These are phyloP conservation scores for Periconia macrospinosa DNA, from an alignment of 2,329 filamentous ascomycete genomes.

Conservation along the genomic window DNA sequence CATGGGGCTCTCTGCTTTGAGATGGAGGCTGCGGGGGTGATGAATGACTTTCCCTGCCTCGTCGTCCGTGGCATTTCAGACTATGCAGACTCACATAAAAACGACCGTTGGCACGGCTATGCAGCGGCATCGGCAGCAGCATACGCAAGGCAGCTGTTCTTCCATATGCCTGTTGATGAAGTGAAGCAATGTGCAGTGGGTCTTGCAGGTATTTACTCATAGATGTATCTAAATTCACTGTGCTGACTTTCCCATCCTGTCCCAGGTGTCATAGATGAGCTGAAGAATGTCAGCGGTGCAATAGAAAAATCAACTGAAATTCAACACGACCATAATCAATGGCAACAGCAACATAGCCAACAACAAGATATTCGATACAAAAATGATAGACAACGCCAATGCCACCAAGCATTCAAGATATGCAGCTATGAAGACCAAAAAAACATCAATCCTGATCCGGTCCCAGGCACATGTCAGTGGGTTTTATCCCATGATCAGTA, in stretches of 20 bases:
- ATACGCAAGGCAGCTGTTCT: slow-evolving; percentile 14
- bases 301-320: too few species aligned
- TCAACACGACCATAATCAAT: too few species aligned
- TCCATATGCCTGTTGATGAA: background rate
- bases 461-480: slow-evolving; percentile 38
- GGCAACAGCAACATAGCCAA: too few species aligned
- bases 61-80: slow-evolving; percentile 19
- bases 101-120: slow-evolving; percentile 15
- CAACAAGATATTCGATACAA: too few species aligned
- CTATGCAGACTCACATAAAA: slow-evolving; percentile 19
- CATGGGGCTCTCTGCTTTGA: slow-evolving; percentile 12
- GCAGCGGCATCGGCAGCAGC: slow-evolving; percentile 13
- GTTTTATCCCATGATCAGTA: slow-evolving; percentile 28
- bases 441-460: slow-evolving; percentile 14
- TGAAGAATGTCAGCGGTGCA: too few species aligned
- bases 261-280: too few species aligned
- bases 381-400: background rate
- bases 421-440: slow-evolving; percentile 8
- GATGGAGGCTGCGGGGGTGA: slow-evolving; percentile 16
- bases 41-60: slow-evolving; percentile 20
- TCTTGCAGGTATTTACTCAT: background rate
- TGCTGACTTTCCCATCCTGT: too few species aligned
- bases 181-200: background rate
- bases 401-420: background rate
- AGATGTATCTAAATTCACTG: background rate